Base-by-base conservation (phyloP, 331 rosid genomes). In the Quercus lobata region DNA sequence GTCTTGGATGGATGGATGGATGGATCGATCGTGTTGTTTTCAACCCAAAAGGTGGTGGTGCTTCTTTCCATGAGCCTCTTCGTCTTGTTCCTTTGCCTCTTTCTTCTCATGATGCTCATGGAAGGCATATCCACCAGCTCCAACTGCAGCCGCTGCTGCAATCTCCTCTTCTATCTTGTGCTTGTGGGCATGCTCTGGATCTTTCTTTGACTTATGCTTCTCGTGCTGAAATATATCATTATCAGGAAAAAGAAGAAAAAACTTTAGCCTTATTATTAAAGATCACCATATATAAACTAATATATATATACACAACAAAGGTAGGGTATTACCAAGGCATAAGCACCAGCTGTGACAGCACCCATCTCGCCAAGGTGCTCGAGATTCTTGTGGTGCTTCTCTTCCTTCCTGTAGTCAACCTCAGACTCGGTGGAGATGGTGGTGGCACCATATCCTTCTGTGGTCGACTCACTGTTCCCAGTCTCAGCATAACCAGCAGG, bases 81-180 rank as follows among this genome's bases (percentile, higher is more conserved):
- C 88, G 18, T 90, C 91, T 53, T 81, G 57, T 66, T 88, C 68
- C 82, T 84, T 76, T 0, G 88, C 54, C 22, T 89, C 89, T 79
- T 89, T 84, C 87, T 86, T 89, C 66, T 89, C 91, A 25, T 86
- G 96, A 29, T 82, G 96, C 85, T 89, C 96, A 52, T 91, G 96
- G 72, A 87, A 83, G 55, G 87, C 91, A 18, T 34, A 84, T 4
- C 93, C 96, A 46, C 86, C 90, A 0, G 89, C 81, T 53, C 90
- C 93, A 0, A 91, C 84, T 0, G 91, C 92, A 0, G 71, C 89
- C 0, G 49, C 86, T 1, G 85, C 92, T 1, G 91, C 93, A 4
- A 88, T 18, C 87, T 91, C 89, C 79, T 91, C 97, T 37, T 83
- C 89, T 35, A 93, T 21, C 87, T 89, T 89, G 89, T 93, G 97